Evolutionary conservation across 352 stramenopile genomes (phyloP).

Genomic region (Thraustotheca clavata): DNA sequence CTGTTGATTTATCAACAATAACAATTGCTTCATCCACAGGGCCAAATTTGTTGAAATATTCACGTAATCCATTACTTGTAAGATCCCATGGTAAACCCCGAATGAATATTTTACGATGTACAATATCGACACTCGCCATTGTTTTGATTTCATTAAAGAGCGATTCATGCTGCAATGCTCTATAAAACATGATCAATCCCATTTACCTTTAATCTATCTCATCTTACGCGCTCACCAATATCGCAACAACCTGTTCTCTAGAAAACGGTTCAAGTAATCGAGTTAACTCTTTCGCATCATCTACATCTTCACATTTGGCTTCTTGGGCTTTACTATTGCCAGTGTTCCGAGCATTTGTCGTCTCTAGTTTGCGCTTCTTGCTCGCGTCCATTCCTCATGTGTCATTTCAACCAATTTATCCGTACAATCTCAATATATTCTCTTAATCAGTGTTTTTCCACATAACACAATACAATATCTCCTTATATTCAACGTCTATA

Average conservation of each 20-base stretch:
- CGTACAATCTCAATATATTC: neutral
- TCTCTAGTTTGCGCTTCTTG: conserved; percentile 9
- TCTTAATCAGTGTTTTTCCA: too few species aligned
- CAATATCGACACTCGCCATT: conserved; percentile 40
- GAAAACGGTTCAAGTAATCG: conserved; percentile 48
- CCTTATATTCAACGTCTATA: too few species aligned
- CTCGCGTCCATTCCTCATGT: neutral
- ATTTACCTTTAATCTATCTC: conserved; percentile 12
- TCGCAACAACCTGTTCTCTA: conserved; percentile 52
- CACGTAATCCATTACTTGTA: conserved; percentile 37
- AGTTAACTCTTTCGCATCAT: conserved; percentile 8
- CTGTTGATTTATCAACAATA: conserved; percentile 50
- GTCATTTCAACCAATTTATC: neutral
- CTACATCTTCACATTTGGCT: neutral
- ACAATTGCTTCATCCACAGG: conserved; percentile 47
- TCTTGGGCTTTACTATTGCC: neutral
- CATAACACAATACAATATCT: too few species aligned
- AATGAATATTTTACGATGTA: conserved; percentile 65
- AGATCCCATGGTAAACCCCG: conserved; percentile 52
- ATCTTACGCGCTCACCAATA: conserved; percentile 56
- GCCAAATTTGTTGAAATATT: conserved; percentile 44
- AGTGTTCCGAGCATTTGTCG: too few species aligned
- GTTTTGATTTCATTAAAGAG: conserved; percentile 54
- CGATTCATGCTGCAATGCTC: conserved; percentile 46
- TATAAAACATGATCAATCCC: conserved; percentile 23